A percentile compares a stretch with the other conserved stretches of the same genome.
Conservation (phyloP, 208 protist species). For the Leishmania aethiopica region DNA sequence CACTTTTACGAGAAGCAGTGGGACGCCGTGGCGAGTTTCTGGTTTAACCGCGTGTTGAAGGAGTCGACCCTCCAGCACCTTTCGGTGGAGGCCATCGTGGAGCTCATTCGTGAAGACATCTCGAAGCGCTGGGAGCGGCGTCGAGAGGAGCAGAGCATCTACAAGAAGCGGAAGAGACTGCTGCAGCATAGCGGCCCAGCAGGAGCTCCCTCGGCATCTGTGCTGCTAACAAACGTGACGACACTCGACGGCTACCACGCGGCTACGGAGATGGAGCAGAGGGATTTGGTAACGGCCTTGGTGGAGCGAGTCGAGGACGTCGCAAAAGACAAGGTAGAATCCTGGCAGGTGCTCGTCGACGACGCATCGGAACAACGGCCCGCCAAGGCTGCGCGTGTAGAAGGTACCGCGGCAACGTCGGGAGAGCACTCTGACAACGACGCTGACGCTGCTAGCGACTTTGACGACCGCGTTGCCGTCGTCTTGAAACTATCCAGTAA, state of each 20-base stretch:
- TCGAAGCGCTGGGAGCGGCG: conserved; percentile 61
- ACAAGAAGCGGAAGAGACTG: conserved; percentile 76
- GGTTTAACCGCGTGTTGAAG: conserved; percentile 83
- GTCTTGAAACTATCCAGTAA: conserved; percentile 50
- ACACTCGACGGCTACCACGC: conserved; percentile 26
- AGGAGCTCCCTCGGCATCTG: conserved; percentile 45
- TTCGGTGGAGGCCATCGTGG: conserved; percentile 53
- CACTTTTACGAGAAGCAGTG: conserved; percentile 87
- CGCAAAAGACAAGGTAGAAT: conserved; percentile 38
- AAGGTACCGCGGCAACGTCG: conserved; percentile 1
- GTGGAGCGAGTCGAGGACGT: conserved; percentile 41
- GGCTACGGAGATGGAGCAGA: conserved; percentile 19
- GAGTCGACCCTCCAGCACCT: conserved; percentile 64
- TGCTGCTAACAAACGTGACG: conserved; percentile 74
- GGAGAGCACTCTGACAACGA: too few species aligned
- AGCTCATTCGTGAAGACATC: conserved; percentile 66
- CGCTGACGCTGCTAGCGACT: conserved; percentile 8
- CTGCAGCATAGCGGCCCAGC: conserved; percentile 39
- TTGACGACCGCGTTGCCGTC: conserved; percentile 73
- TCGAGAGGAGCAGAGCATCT: conserved; percentile 44
- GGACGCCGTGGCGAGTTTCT: conserved; percentile 67
- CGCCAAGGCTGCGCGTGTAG: conserved; percentile 11
- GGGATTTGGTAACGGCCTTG: conserved; percentile 38
- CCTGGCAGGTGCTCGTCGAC: conserved; percentile 50
- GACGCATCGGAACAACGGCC: conserved; percentile 19